These are phyloP conservation scores for Colletotrichum sp. DNA, from an alignment of 2,329 filamentous ascomycete genomes.

Conservation along the genomic window DNA sequence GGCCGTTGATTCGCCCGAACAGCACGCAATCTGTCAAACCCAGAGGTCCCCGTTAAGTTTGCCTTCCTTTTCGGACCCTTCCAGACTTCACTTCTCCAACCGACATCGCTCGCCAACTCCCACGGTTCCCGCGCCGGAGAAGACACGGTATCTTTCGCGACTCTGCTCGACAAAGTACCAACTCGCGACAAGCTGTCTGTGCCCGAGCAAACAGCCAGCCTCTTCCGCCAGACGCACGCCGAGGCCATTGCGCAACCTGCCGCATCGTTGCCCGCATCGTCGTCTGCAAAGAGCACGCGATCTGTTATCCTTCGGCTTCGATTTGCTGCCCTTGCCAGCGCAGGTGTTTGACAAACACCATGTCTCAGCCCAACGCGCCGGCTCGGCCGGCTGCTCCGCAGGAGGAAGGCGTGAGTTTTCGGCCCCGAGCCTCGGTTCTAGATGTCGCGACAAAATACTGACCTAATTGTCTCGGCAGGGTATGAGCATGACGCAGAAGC, in stretches of 20 bases:
- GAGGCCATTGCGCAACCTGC: neutral
- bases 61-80: neutral
- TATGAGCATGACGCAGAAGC: slow-evolving; percentile 45
- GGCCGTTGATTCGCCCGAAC: slow-evolving; percentile 19
- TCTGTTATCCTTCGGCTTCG: slow-evolving; percentile 1
- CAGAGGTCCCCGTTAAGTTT: neutral
- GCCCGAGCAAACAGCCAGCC: neutral
- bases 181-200: neutral
- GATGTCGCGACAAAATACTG: neutral
- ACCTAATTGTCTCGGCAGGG: slow-evolving; percentile 27
- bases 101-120: slow-evolving; percentile 1
- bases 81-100: slow-evolving; percentile 6
- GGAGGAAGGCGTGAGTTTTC: slow-evolving; percentile 21
- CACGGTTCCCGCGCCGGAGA: slow-evolving; percentile 3
- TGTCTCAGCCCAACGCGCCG: slow-evolving; percentile 16
- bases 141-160: slow-evolving; percentile 1
- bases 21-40: slow-evolving; percentile 11
- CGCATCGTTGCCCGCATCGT: neutral
- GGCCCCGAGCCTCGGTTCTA: neutral
- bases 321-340: neutral
- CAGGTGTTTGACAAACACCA: neutral
- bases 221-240: neutral
- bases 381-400: slow-evolving; percentile 6
- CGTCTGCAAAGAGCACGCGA: neutral
- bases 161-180: neutral